These are phyloP conservation scores for Balamuthia mandrillaris DNA, from an alignment of 208 protist species.

Conservation along the genomic window DNA sequence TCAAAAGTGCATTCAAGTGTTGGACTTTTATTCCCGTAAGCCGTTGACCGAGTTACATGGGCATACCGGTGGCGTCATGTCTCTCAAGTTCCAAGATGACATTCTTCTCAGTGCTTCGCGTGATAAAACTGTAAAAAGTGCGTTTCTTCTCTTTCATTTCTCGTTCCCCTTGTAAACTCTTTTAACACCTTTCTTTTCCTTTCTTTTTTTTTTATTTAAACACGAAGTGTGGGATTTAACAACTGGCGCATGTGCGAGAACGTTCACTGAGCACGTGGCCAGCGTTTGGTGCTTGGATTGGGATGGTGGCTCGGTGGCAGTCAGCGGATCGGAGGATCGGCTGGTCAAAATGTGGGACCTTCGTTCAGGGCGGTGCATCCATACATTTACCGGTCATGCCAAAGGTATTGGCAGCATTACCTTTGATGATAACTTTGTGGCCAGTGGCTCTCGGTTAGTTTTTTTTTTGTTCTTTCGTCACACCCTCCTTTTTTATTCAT, in stretches of 20 bases:
- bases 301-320: neutral
- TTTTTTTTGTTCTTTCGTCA: too few relatives aligned
- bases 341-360: slow-evolving; percentile 16
- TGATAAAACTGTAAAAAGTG: neutral
- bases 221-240: slow-evolving; percentile 13
- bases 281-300: neutral
- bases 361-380: neutral
- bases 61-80: neutral
- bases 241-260: neutral
- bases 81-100: neutral
- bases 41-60: neutral
- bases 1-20: neutral
- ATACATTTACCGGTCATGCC: slow-evolving; percentile 8
- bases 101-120: neutral
- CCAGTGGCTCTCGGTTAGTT: neutral
- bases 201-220: too few relatives aligned
- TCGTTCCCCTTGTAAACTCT: too few relatives aligned
- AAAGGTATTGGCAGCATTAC: neutral
- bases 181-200: neutral
- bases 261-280: slow-evolving; percentile 13
- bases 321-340: neutral
- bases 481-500: too few relatives aligned
- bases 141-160: neutral
- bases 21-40: neutral
- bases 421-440: neutral